A percentile compares a stretch with the other conserved stretches of the same genome.
Conservation (phyloP, 139 green algal genomes). For the Ulvella scutata region DNA sequence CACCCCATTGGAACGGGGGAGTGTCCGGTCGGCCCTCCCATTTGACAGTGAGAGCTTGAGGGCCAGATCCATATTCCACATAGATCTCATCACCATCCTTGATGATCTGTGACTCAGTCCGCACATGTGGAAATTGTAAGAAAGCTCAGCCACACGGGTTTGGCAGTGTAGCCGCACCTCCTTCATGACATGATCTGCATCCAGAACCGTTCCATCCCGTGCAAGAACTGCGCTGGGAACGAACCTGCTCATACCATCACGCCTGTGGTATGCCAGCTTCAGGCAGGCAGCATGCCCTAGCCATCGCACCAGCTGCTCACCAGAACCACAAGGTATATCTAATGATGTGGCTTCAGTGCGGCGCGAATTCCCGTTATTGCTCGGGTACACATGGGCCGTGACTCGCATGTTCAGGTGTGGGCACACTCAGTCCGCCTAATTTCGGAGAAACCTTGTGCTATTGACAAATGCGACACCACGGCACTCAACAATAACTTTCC, state of each 20-base stretch:
- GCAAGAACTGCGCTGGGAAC: slow-evolving; percentile 48
- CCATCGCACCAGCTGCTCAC: slow-evolving; percentile 60
- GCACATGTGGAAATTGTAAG: background rate
- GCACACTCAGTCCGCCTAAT: too few species aligned
- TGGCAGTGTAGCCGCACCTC: slow-evolving; percentile 13
- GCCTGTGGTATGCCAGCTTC: slow-evolving; percentile 36
- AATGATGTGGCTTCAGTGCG: background rate
- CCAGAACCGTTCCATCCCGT: slow-evolving; percentile 42
- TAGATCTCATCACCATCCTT: slow-evolving; percentile 37
- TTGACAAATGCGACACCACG: too few species aligned
- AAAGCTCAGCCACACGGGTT: background rate
- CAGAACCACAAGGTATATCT: slow-evolving; percentile 24
- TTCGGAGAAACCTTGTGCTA: too few species aligned
- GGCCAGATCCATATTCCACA: slow-evolving; percentile 51
- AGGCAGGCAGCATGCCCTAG: slow-evolving; percentile 43
- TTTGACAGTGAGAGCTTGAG: slow-evolving; percentile 4
- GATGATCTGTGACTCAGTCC: slow-evolving; percentile 17
- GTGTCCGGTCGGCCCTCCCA: slow-evolving; percentile 54
- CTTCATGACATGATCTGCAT: slow-evolving; percentile 58
- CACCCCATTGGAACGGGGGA: slow-evolving; percentile 47
- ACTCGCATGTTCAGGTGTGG: too few species aligned
- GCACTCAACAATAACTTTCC: too few species aligned
- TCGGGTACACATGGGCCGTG: background rate
- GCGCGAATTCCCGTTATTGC: background rate
- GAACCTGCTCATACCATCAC: slow-evolving; percentile 23